Conservation (phyloP, 768 basidiomycete genomes). For the Peribolospora kevripleyi region DNA sequence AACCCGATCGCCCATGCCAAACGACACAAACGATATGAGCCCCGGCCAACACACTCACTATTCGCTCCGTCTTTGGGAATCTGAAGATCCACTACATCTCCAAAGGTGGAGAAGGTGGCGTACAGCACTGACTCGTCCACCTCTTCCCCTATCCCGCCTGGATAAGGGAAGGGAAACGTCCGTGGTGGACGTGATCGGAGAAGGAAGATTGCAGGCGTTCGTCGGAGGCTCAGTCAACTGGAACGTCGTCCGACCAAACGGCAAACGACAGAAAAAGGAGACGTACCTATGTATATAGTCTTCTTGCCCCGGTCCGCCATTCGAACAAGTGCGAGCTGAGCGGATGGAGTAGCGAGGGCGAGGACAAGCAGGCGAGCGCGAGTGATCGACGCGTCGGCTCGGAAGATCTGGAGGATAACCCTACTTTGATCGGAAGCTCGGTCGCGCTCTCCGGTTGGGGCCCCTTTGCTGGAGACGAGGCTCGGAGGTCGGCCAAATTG, state of each 20-base stretch:
- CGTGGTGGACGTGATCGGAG: not conserved
- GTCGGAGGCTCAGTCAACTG: not conserved
- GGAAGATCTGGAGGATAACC: too few relatives aligned
- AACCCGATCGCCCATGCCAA: too few relatives aligned
- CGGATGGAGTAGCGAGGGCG: too few relatives aligned
- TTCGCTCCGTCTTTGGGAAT: constrained; percentile 57
- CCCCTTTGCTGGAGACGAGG: too few relatives aligned
- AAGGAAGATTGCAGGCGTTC: not conserved
- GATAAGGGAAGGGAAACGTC: not conserved
- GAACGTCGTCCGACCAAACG: not conserved
- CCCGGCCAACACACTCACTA: constrained; percentile 29
- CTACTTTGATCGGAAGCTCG: too few relatives aligned
- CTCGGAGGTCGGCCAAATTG: too few relatives aligned
- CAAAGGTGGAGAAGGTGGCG: constrained; percentile 66
- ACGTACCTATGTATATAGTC: not conserved
- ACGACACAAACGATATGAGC: constrained; percentile 25
- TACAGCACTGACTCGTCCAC: constrained; percentile 54
- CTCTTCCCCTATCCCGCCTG: constrained; percentile 54
- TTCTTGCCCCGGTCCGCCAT: not conserved
- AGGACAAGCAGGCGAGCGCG: too few relatives aligned
- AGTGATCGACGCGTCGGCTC: not conserved
- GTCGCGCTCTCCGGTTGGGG: too few relatives aligned
- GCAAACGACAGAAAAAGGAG: not conserved
- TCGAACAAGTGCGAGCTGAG: not conserved
- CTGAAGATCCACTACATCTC: constrained; percentile 79